Evolutionary conservation across 306 rosid genomes (phyloP).

Genomic region (Malus asiatica): DNA sequence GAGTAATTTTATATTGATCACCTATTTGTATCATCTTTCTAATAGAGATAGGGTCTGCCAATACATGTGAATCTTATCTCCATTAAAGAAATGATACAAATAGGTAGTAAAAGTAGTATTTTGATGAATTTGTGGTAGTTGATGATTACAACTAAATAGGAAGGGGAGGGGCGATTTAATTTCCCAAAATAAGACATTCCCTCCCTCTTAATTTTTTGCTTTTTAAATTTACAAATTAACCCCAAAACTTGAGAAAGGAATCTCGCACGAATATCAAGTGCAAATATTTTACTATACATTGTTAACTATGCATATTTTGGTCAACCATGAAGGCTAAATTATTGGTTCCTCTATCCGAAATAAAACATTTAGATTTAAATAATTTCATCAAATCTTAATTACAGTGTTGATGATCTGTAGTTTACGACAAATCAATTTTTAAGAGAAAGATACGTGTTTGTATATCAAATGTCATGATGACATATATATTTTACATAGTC

Average conservation of each 20-base stretch:
- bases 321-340: neutral
- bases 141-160: neutral
- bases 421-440: no score
- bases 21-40: no score
- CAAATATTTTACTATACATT: neutral
- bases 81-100: no score
- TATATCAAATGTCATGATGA: no score
- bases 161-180: neutral
- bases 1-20: no score
- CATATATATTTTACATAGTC: no score
- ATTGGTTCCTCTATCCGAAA: neutral
- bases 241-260: neutral
- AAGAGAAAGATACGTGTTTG: no score
- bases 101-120: no score
- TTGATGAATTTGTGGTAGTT: no score
- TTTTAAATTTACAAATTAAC: neutral
- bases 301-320: neutral
- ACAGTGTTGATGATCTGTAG: no score
- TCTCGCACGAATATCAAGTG: neutral
- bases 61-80: rapidly evolving
- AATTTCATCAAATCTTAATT: neutral
- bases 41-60: no score
- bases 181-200: neutral
- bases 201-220: neutral
- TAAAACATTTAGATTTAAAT: neutral